A percentile compares a stretch with the other conserved stretches of the same genome.
phyloP scores from a whole-genome alignment of 768 basidiomycete genomes.

The Cubamyces sp. region DNA sequence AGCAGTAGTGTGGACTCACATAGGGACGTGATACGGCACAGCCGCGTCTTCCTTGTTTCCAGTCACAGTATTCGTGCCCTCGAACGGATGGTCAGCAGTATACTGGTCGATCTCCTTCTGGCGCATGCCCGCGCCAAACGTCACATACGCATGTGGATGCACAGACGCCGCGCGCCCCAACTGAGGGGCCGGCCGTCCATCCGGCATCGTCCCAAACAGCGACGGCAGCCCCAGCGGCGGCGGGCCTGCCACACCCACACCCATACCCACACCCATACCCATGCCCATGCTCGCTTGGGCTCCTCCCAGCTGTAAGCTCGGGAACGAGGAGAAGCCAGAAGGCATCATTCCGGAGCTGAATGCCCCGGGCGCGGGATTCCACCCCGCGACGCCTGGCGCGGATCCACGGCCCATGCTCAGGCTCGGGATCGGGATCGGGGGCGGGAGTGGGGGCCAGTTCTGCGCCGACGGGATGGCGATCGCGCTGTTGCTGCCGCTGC shows the following conservation, averaged over 20 bases:
- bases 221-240: constrained; percentile 22
- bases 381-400: constrained; percentile 1
- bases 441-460: neutral
- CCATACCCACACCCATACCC: no score
- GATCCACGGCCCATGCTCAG: neutral
- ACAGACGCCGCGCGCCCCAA: constrained; percentile 55
- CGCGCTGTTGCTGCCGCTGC: no score
- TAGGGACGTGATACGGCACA: constrained; percentile 82
- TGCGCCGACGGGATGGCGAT: neutral
- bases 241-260: no score
- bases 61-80: constrained; percentile 47
- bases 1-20: no score
- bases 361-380: neutral
- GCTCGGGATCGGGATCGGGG: no score
- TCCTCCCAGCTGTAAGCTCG: neutral
- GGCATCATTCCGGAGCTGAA: constrained; percentile 7
- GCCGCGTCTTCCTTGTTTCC: constrained; percentile 51
- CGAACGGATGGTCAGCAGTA: constrained; percentile 69
- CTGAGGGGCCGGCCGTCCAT: constrained; percentile 23
- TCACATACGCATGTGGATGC: constrained; percentile 76
- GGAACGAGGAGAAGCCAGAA: neutral
- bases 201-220: constrained; percentile 29
- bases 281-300: no score
- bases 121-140: constrained; percentile 83
- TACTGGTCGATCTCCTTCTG: constrained; percentile 85